Conservation (phyloP, 164 flowering plant species). For the Aristolochia fimbriata region DNA sequence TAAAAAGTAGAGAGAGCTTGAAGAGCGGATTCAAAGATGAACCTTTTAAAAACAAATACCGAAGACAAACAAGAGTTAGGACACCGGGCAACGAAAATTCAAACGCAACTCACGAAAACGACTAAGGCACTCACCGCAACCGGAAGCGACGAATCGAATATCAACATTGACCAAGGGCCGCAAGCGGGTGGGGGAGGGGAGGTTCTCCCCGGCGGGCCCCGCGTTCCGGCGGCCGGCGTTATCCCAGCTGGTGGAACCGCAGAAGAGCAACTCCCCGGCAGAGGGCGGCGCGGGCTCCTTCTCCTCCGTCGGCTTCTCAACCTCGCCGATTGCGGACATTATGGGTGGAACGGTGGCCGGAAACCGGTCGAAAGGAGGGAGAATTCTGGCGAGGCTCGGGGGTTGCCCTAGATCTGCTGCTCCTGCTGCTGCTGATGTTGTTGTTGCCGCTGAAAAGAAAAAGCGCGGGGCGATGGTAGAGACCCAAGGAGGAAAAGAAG, state of each 20-base stretch:
- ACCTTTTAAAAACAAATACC: too few species aligned
- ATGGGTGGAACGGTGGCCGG: neutral
- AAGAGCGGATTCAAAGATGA: too few species aligned
- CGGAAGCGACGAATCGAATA: slow-evolving; percentile 77
- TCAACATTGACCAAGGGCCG: slow-evolving; percentile 72
- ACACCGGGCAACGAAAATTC: slow-evolving; percentile 2
- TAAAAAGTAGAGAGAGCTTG: too few species aligned
- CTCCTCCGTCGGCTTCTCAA: slow-evolving; percentile 29
- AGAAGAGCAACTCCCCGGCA: slow-evolving; percentile 84
- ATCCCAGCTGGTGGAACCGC: slow-evolving; percentile 86
- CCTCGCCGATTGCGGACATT: slow-evolving; percentile 32
- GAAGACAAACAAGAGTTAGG: neutral
- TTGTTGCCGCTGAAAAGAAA: neutral
- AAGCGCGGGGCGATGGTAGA: neutral
- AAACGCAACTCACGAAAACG: neutral
- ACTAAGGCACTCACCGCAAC: slow-evolving; percentile 41
- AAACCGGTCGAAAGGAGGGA: neutral
- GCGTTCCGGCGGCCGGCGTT: slow-evolving; percentile 38
- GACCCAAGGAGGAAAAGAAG: neutral
- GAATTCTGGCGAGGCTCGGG: neutral
- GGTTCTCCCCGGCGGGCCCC: slow-evolving; percentile 41
- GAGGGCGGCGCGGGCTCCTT: slow-evolving; percentile 14
- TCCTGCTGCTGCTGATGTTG: too few species aligned
- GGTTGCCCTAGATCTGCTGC: slow-evolving; percentile 6
- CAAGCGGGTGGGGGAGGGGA: slow-evolving; percentile 72